Conservation (phyloP, 2,329 filamentous ascomycete species). For the Pyrenophora graminea region DNA sequence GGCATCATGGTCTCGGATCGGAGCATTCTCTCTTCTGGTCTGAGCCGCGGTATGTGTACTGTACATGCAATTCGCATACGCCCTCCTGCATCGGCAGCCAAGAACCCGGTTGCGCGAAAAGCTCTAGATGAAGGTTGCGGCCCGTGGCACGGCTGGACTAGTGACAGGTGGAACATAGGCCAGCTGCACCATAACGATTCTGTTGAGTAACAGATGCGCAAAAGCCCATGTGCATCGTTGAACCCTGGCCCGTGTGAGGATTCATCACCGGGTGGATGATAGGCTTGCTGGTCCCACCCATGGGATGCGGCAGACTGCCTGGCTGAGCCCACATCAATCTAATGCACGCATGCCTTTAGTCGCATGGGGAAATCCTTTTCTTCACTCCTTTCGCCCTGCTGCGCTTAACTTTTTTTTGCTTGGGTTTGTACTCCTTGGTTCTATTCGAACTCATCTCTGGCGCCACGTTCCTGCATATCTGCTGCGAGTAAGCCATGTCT, state of each 20-base stretch:
- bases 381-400: conserved; percentile 6
- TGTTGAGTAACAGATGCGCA: conserved; percentile 3
- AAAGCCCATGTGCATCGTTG: neutral
- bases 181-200: neutral
- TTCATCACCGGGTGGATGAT: neutral
- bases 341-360: conserved; percentile 1
- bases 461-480: conserved; percentile 16
- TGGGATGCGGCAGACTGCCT: conserved; percentile 5
- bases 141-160: conserved; percentile 2
- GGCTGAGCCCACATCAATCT: conserved; percentile 3
- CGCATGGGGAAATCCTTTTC: conserved; percentile 2
- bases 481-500: conserved; percentile 19
- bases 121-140: conserved; percentile 8
- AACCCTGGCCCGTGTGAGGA: neutral
- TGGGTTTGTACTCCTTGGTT: neutral
- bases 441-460: conserved; percentile 11
- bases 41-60: conserved; percentile 1
- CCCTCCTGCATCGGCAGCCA: conserved; percentile 1
- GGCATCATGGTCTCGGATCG: neutral
- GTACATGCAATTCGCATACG: neutral
- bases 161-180: neutral
- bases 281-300: conserved; percentile 1
- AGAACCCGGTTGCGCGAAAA: neutral
- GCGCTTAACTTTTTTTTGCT: conserved; percentile 3
- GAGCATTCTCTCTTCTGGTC: neutral